Conservation (phyloP, 108 stramenopile species). For the Cyclotella sp. region DNA sequence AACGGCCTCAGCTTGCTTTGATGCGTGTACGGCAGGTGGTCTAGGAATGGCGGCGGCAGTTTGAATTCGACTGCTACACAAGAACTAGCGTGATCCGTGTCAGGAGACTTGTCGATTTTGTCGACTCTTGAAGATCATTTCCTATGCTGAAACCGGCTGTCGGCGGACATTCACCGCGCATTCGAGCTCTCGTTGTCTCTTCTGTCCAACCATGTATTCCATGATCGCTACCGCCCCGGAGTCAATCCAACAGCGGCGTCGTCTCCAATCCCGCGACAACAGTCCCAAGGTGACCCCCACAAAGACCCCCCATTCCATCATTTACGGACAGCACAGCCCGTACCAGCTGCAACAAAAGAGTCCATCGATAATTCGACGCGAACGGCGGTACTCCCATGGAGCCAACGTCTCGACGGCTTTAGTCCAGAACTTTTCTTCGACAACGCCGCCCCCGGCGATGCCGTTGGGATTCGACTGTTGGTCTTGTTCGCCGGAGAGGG, state of each 20-base stretch:
- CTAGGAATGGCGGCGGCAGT: no score
- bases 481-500: background rate
- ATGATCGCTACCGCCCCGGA: constrained; percentile 33
- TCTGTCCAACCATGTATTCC: constrained; percentile 28
- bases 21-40: no score
- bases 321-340: background rate
- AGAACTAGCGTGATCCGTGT: no score
- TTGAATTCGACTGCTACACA: no score
- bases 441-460: background rate
- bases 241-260: constrained; percentile 27
- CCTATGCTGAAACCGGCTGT: no score
- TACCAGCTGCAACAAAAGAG: background rate
- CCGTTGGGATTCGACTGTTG: background rate
- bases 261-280: constrained; percentile 14
- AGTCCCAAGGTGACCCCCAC: background rate
- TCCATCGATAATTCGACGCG: background rate
- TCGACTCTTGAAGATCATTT: no score
- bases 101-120: no score
- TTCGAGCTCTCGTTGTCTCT: no score
- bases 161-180: no score
- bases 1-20: no score
- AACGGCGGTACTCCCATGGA: background rate
- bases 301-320: background rate
- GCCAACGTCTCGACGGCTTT: background rate
- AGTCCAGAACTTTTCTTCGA: background rate